A percentile compares a stretch with the other conserved stretches of the same genome.
Conservation (phyloP, 768 basidiomycete genomes). For the Mycena metata region DNA sequence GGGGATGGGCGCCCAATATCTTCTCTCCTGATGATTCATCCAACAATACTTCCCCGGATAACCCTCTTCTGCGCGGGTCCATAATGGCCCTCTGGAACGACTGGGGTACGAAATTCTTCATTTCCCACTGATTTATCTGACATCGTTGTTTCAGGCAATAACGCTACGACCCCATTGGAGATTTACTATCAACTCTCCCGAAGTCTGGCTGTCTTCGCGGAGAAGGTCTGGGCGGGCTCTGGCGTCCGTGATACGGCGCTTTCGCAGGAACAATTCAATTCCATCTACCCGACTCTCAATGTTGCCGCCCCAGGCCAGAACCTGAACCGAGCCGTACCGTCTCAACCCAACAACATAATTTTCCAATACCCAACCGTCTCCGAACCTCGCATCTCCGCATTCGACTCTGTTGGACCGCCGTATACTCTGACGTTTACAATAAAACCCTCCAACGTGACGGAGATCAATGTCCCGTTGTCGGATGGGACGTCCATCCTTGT, state of each 20-base stretch:
- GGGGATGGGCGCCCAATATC: conserved; percentile 54
- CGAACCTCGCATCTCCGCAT: conserved; percentile 44
- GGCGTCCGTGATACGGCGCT: conserved; percentile 51
- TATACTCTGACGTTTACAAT: conserved; percentile 58
- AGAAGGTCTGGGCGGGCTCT: conserved; percentile 60
- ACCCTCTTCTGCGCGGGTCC: conserved; percentile 48
- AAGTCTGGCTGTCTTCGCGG: conserved; percentile 56
- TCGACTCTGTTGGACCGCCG: conserved; percentile 58
- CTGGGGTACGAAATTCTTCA: conserved; percentile 45
- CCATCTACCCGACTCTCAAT: conserved; percentile 52
- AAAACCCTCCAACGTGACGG: conserved; percentile 40
- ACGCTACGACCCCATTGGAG: conserved; percentile 59
- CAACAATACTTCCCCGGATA: conserved; percentile 49
- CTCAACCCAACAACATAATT: conserved; percentile 45
- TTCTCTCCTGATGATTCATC: conserved; percentile 45
- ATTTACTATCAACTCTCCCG: conserved; percentile 58
- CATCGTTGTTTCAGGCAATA: conserved; percentile 45
- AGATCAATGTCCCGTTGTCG: conserved; percentile 17
- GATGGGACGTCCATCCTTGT: conserved; percentile 29
- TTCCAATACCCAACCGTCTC: conserved; percentile 43
- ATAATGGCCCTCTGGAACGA: conserved; percentile 59
- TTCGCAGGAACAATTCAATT: conserved; percentile 52
- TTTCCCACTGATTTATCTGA: not conserved
- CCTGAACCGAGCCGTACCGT: conserved; percentile 54
- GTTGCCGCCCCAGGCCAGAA: conserved; percentile 58